Evolutionary conservation across 768 basidiomycete genomes (phyloP).

Genomic region (Suillus fuscotomentosus): DNA sequence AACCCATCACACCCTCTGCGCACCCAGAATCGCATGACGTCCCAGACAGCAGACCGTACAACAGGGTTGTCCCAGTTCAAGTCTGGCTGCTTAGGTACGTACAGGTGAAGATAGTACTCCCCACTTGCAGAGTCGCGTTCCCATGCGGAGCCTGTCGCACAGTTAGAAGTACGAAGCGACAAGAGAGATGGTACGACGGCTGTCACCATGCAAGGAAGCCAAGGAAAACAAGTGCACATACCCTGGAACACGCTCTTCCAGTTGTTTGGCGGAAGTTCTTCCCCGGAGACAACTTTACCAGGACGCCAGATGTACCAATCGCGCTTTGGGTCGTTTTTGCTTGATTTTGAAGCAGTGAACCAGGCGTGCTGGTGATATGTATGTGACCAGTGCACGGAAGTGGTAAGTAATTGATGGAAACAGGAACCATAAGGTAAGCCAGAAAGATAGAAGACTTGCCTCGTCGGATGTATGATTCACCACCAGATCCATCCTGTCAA

Average conservation of each 20-base stretch:
- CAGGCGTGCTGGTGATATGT: no score
- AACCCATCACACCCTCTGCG: slow-evolving; percentile 75
- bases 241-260: slow-evolving; percentile 71
- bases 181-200: neutral
- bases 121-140: slow-evolving; percentile 60
- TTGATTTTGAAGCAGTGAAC: no score
- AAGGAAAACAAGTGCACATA: slow-evolving; percentile 16
- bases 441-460: slow-evolving; percentile 29
- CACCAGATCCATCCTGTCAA: slow-evolving; percentile 68
- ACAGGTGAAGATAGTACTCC: slow-evolving; percentile 75
- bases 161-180: neutral
- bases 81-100: slow-evolving; percentile 66
- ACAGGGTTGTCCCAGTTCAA: slow-evolving; percentile 67
- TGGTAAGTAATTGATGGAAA: slow-evolving; percentile 5
- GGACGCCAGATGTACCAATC: no score
- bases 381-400: slow-evolving; percentile 4
- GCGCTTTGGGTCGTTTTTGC: no score
- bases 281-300: slow-evolving; percentile 45
- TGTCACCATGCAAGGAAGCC: neutral
- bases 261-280: slow-evolving; percentile 66
- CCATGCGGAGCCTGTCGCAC: slow-evolving; percentile 59
- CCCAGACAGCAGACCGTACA: no score
- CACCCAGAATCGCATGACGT: slow-evolving; percentile 61
- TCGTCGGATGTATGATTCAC: slow-evolving; percentile 70
- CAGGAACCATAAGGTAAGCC: neutral